A percentile compares a stretch with the other conserved stretches of the same genome.
These are phyloP conservation scores for Basidioascus undulatus DNA, from an alignment of 768 basidiomycete genomes.

Conservation along the genomic window DNA sequence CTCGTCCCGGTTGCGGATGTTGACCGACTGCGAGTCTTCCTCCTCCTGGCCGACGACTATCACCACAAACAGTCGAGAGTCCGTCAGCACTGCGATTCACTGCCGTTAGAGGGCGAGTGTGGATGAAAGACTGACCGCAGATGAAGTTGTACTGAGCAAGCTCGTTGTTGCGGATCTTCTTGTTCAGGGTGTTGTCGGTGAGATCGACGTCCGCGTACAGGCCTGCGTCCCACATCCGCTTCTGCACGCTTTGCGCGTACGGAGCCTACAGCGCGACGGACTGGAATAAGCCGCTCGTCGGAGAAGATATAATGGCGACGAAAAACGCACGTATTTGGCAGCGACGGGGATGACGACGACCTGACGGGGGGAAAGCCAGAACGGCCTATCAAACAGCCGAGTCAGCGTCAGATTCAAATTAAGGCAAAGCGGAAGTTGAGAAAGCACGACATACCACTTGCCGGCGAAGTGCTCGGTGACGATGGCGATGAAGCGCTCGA, in stretches of 20 bases:
- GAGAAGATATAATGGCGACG: background rate
- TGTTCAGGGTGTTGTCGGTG: slow-evolving; percentile 69
- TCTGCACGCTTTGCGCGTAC: slow-evolving; percentile 61
- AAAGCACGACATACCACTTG: slow-evolving; percentile 45
- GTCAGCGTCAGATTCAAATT: background rate
- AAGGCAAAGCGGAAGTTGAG: background rate
- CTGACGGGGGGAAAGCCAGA: slow-evolving; percentile 96
- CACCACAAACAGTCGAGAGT: background rate
- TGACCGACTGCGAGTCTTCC: slow-evolving; percentile 60
- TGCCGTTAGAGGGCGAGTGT: background rate
- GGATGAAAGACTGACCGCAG: slow-evolving; percentile 35
- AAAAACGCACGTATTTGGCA: slow-evolving; percentile 58
- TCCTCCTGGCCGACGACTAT: slow-evolving; percentile 89
- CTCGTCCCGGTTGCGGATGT: slow-evolving; percentile 87
- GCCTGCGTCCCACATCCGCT: slow-evolving; percentile 39
- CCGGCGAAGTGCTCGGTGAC: slow-evolving; percentile 93
- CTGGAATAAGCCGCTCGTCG: background rate
- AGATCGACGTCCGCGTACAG: slow-evolving; percentile 83
- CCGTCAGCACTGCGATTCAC: background rate
- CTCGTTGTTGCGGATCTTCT: slow-evolving; percentile 95
- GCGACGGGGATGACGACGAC: slow-evolving; percentile 85
- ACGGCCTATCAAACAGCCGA: slow-evolving; percentile 51
- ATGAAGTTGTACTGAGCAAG: slow-evolving; percentile 96
- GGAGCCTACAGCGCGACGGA: too few relatives aligned
- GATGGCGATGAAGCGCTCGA: slow-evolving; percentile 91